Evolutionary conservation across 805 yeast genomes (phyloP), one percentile per base, ranked within the genome.

Genomic region (Wickerhamiella azymoides): DNA sequence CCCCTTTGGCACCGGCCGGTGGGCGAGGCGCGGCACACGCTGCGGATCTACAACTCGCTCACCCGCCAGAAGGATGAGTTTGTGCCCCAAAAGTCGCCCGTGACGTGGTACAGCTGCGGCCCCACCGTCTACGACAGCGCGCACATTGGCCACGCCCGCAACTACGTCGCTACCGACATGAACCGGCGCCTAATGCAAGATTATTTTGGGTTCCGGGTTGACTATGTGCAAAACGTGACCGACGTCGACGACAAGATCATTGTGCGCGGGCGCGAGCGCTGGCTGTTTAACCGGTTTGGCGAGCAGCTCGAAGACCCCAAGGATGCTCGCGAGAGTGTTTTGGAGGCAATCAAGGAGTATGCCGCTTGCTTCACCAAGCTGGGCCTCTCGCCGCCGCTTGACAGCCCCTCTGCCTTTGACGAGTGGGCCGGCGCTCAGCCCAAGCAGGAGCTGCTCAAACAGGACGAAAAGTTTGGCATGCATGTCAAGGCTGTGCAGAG

Each of bases 121-220:
- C 98, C 98, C 10, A 92, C 98, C 0, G 98, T 92, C 13, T 92
- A 92, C 60, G 95, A 92, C 64, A 77, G 92, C 28, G 76, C 88
- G 44, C 98, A 92, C 60, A 86, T 92, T 96, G 98, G 98, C 18
- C 98, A 92, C 62, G 98, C 98, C 11, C 73, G 98, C 63, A 92
- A 92, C 65, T 92, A 92, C 58, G 97, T 92, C 42, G 77, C 95
- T 9, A 84, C 83, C 45, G 98, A 92, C 62, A 85, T 92, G 60
- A 83, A 86, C 61, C 77, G 98, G 62, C 74, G 98, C 54, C 74
- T 92, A 43, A 61, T 92, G 52, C 85, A 80, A 62, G 84, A 89
- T 62, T 89, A 85, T 63, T 92, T 92, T 64, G 94, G 95, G 17
- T 92, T 84, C 65, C 78, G 84, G 54, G 75, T 92, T 38, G 72